Evolutionary conservation across 78 protist species (phyloP), one percentile per base, ranked within the genome.

Genomic region (Dictyostelium citrinum): DNA sequence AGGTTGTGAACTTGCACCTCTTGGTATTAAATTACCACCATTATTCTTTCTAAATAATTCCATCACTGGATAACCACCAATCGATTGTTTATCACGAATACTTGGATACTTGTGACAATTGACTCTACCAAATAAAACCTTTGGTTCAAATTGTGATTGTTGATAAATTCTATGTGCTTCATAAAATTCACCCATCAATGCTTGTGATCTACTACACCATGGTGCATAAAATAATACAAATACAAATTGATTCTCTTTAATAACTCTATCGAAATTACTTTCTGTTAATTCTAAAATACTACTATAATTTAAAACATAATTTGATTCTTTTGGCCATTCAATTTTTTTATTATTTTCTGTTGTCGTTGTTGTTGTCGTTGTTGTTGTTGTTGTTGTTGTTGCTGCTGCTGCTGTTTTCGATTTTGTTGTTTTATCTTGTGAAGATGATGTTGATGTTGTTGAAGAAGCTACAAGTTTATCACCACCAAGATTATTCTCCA

Each of bases 211-310:
- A 14, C 58, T 14, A 77, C 92, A 86, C 92, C 92, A 86, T 61
- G 92, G 92, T 64, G 92, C 92, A 61, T 86, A 86, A 49, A 86
- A 86, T 10, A 86, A 27, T n/a, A 55, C 81, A 41, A 9, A 86
- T 37, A 86, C 92, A 76, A 76, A 86, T 5, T 76, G 39, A 77
- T 86, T 86, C 64, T 86, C 92, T 45, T 22, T 46, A 1, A 77
- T 60, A 12, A 43, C 84, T 14, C 84, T 17, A 76, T 86, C 92
- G 20, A 76, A 86, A 64, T 86, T 86, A 22, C 1, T 9, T 12
- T 43, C 68, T 17, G 61, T 86, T 37, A 86, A 27, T 51, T 86
- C 92, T 14, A 86, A 22, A 10, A 86, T 24, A 14, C 1, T 41
- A 41, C 35, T 33, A 64, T 64, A 82, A 55, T 55, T 61, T 35